Evolutionary conservation across 805 yeast species (phyloP).

Genomic region (Cephaloascus albidus): DNA sequence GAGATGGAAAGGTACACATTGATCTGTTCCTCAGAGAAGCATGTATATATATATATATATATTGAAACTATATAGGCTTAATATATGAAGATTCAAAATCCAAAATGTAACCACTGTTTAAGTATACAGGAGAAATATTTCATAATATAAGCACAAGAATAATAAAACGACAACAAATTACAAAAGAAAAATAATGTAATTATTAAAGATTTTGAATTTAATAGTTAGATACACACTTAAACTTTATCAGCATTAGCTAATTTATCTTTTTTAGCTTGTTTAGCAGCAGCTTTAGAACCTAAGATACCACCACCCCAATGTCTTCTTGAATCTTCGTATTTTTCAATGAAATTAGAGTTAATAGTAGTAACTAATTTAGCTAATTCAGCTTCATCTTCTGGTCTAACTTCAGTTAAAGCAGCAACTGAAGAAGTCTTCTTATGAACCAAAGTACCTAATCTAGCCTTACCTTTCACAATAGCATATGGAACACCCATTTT

Average conservation of each 20-base stretch:
- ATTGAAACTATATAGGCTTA: no score
- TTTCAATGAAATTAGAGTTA: slow-evolving; percentile 86
- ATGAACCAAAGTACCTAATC: slow-evolving; percentile 96
- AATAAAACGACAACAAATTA: no score
- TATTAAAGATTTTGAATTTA: no score
- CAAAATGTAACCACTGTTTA: no score
- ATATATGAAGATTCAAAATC: no score
- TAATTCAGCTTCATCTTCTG: slow-evolving; percentile 92
- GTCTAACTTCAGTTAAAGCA: slow-evolving; percentile 89
- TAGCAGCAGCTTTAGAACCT: slow-evolving; percentile 90
- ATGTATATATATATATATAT: no score
- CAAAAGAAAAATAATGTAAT: no score
- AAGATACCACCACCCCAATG: slow-evolving; percentile 99
- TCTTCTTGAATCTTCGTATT: slow-evolving; percentile 93
- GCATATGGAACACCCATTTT: slow-evolving; percentile 99
- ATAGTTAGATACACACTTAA: no score
- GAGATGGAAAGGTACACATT: no score
- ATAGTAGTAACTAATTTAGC: slow-evolving; percentile 89
- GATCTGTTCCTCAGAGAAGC: no score
- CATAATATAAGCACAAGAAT: no score
- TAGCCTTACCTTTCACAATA: slow-evolving; percentile 95
- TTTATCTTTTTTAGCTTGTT: slow-evolving; percentile 69
- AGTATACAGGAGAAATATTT: no score
- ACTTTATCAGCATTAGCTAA: slow-evolving; percentile 21
- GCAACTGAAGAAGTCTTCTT: slow-evolving; percentile 96